phyloP scores from a whole-genome alignment of 805 yeast genomes.

The Metschnikowia noctiluminum region DNA sequence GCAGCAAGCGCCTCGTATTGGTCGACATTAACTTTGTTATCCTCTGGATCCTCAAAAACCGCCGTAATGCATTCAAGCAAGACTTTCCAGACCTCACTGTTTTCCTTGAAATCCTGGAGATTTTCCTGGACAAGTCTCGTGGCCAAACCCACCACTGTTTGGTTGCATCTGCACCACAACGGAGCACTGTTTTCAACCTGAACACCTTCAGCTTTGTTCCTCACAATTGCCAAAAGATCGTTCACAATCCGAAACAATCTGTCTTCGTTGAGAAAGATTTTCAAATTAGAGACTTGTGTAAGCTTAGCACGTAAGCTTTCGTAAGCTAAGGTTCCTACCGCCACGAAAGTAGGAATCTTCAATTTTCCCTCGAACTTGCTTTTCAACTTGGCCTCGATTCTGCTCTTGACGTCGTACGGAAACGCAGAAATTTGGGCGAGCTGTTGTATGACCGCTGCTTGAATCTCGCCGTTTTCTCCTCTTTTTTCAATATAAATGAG shows the following conservation, averaged over 20 bases:
- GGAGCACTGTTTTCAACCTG: conserved; percentile 30
- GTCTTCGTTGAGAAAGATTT: conserved; percentile 41
- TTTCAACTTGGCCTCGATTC: conserved; percentile 53
- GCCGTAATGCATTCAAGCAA: conserved; percentile 40
- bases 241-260: conserved; percentile 44
- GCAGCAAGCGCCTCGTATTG: conserved; percentile 43
- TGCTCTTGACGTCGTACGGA: conserved; percentile 59
- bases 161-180: conserved; percentile 51
- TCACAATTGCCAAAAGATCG: conserved; percentile 52
- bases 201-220: conserved; percentile 39
- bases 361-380: conserved; percentile 31
- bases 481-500: conserved; percentile 31
- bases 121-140: conserved; percentile 24
- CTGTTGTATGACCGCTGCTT: conserved; percentile 49
- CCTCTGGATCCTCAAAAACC: conserved; percentile 35
- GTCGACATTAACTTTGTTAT: conserved; percentile 44
- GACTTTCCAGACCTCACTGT: conserved; percentile 36
- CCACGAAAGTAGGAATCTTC: conserved; percentile 62
- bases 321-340: conserved; percentile 51
- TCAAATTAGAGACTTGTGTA: conserved; percentile 24
- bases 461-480: conserved; percentile 29
- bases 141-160: conserved; percentile 36
- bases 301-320: conserved; percentile 39
- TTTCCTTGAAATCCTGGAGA: conserved; percentile 6
- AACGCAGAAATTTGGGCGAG: conserved; percentile 50